Base-by-base conservation (phyloP, 1,284 basidiomycete species). In the Inonotus obliquus region DNA sequence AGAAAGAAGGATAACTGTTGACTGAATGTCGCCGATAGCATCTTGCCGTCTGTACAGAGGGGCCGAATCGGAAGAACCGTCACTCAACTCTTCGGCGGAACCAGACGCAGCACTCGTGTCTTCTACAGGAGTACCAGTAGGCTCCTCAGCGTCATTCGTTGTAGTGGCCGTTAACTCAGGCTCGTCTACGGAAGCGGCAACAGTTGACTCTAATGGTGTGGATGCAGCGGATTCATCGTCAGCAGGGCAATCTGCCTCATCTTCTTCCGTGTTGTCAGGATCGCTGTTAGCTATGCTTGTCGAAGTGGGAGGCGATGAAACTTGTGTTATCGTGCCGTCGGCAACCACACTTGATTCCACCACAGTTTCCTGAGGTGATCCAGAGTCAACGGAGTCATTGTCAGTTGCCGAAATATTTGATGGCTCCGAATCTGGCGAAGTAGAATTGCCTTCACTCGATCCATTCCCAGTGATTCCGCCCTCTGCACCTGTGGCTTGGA, bases 401-500 rank as follows among this genome's bases (percentile, higher is more conserved):
- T 21, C 27, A 9, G 59, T 55, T 21, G 47, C 44, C 13, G 53
- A 47, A 27, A 17, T n/a, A 23, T 29, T 25, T 3, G 32, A 44
- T 7, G 39, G 13, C 21, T 44, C 25, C 13, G 54, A 55, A 35
- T 39, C 51, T 7, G 59, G 23, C 10, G 52, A 37, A n/a, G 57
- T 51, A 7, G 54, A 21, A 21, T 59, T 62, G 17, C 39, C 38
- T 6, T 19, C 38, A 9, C 5, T 32, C 2, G 35, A 38, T 37
- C 51, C 58, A 49, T 49, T 32, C 17, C 57, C 61, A 45, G 61
- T 60, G 19, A 64, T 19, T 21, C 63, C 65, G 10, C 65, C 65
- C 5, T 21, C 41, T 2, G 65, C 66, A 38, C 66, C 64, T 13
- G 67, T 66, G 25, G 62, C 62, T n/a, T 62, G 63, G 38, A 68